Conservation (phyloP, 495 filamentous ascomycete species). For the Neurospora sp. region DNA sequence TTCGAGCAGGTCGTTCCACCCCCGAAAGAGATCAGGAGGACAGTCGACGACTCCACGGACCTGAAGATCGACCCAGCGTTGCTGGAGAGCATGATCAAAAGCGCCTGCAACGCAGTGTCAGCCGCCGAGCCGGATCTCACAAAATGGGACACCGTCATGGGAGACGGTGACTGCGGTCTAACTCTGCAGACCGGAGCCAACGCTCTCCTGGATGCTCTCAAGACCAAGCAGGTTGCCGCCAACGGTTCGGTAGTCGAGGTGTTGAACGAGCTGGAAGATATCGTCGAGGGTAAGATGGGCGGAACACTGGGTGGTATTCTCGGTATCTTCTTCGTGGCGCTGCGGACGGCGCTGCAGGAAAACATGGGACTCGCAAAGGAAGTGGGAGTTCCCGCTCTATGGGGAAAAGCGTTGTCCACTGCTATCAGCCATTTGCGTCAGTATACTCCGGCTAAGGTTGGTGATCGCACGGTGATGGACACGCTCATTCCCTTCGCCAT, state of each 20-base stretch:
- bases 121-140: slow-evolving; percentile 49
- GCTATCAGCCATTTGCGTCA: slow-evolving; percentile 35
- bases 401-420: slow-evolving; percentile 26
- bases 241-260: slow-evolving; percentile 40
- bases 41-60: slow-evolving; percentile 26
- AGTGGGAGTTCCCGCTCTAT: slow-evolving; percentile 21
- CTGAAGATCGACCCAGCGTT: slow-evolving; percentile 33
- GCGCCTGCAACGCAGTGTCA: slow-evolving; percentile 40
- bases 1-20: slow-evolving; percentile 33
- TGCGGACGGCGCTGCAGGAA: slow-evolving; percentile 37
- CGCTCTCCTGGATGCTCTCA: slow-evolving; percentile 30
- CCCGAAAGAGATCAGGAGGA: slow-evolving; percentile 20
- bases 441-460: slow-evolving; percentile 39
- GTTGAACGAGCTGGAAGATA: slow-evolving; percentile 43
- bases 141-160: slow-evolving; percentile 54
- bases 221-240: slow-evolving; percentile 20
- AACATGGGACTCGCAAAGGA: slow-evolving; percentile 22
- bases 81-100: slow-evolving; percentile 40
- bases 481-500: slow-evolving; percentile 48
- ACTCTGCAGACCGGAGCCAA: slow-evolving; percentile 42
- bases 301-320: slow-evolving; percentile 52
- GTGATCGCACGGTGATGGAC: slow-evolving; percentile 47
- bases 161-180: slow-evolving; percentile 56
- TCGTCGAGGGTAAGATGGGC: slow-evolving; percentile 49
- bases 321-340: slow-evolving; percentile 48